Base-by-base conservation (phyloP, 2,329 filamentous ascomycete species). In the Penicillium concentricum region DNA sequence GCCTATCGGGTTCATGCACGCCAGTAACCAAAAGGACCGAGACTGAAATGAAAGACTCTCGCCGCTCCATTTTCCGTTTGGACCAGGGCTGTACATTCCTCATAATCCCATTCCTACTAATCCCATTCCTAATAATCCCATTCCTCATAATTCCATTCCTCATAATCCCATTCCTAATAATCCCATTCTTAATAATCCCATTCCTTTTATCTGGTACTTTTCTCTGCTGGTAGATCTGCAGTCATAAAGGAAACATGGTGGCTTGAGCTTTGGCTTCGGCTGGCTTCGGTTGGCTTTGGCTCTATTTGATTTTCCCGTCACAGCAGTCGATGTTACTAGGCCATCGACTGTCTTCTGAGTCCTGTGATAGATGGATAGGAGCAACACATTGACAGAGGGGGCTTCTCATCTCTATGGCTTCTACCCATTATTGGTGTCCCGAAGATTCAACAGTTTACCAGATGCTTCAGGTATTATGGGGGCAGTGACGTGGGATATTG, bases 371-470 rank as follows among this genome's bases (percentile, higher is more conserved):
- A 7, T 8, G 2, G 8, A 5, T 34, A 15, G 18, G n/a, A 12
- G 3, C 7, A 22, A 9, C 3, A 24, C 5, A 2, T 8, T 2
- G 1, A 12, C 18, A n/a, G 4, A 0, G 7, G 5, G 2, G 2
- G 2, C 0, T 4, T 46, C 8, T 5, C 28, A 7, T 34, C 13
- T 5, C 13, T 34, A 3, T 22, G 5, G 8, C 28, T 34, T n/a
- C n/a, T n/a, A n/a, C n/a, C n/a, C n/a, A n/a, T 18, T 3, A 16
- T 12, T 45, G 5, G 4, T 32, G 22, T 16, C 7, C 2, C 1
- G 1, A 10, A 44, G 1, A 8, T 32, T 45, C 4, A 10, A 13
- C 4, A 16, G 13, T 4, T 8, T 32, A 6, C 2, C 3, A 32
- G 8, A 45, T 20, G 12, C 43, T 6, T 20, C 7, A 3, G 12